Percentiles rank a stretch among this genome's conserved stretches.
These are phyloP conservation scores for Trichothecium roseum DNA, from an alignment of 2,329 filamentous ascomycete species.

Conservation along the genomic window DNA sequence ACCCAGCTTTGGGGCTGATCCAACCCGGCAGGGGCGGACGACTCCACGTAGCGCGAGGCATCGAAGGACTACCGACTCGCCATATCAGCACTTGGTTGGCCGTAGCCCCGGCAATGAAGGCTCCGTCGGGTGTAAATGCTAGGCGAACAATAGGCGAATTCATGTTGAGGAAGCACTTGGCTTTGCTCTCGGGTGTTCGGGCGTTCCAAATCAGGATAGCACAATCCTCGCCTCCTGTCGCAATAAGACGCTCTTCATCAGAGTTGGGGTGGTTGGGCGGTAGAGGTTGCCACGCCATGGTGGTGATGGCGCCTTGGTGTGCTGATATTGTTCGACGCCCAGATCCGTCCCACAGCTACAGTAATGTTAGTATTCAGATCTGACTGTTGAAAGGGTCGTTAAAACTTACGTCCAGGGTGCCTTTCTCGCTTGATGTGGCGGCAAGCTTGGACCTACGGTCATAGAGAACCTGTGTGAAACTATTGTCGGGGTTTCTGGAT, in stretches of 20 bases:
- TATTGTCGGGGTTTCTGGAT: conserved; percentile 41
- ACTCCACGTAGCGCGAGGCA: conserved; percentile 52
- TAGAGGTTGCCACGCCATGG: conserved; percentile 51
- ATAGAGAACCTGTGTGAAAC: conserved; percentile 44
- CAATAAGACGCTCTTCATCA: conserved; percentile 45
- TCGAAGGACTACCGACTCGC: conserved; percentile 49
- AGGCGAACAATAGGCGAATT: conserved; percentile 45
- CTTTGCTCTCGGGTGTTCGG: conserved; percentile 40
- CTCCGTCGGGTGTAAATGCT: conserved; percentile 53
- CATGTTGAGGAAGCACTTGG: conserved; percentile 52
- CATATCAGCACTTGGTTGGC: conserved; percentile 50
- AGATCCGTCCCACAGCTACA: conserved; percentile 42
- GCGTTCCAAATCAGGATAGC: conserved; percentile 55
- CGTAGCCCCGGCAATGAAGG: conserved; percentile 52
- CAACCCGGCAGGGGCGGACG: conserved; percentile 34
- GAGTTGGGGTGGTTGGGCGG: conserved; percentile 19
- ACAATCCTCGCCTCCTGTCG: conserved; percentile 52
- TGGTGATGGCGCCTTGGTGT: conserved; percentile 47
- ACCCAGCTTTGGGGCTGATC: conserved; percentile 44
- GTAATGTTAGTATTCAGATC: conserved; percentile 3
- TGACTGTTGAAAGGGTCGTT: background rate
- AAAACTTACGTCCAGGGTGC: conserved; percentile 50
- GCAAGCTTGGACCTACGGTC: conserved; percentile 42
- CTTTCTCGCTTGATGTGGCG: conserved; percentile 50
- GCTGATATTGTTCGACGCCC: conserved; percentile 47